These are phyloP conservation scores for Scenedesmus sp. DNA, from an alignment of 163 green algal species.

Conservation along the genomic window DNA sequence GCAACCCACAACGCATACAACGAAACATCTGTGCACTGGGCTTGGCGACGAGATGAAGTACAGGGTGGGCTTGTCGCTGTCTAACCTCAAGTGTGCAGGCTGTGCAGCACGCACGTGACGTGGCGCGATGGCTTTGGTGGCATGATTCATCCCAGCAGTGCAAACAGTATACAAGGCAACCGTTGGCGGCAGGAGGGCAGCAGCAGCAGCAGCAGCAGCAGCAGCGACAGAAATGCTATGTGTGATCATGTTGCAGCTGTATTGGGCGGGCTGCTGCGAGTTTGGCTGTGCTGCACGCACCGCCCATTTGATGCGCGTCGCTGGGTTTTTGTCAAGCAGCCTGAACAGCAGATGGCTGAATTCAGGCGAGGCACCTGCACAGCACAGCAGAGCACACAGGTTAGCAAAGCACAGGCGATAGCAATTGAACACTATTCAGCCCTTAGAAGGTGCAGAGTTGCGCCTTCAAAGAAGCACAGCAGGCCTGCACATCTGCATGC, in stretches of 20 bases:
- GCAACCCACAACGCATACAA: too few relatives aligned
- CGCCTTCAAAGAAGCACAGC: not conserved
- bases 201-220: too few relatives aligned
- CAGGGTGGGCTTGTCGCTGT: too few relatives aligned
- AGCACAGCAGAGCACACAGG: not conserved
- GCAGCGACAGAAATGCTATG: too few relatives aligned
- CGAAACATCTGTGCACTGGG: too few relatives aligned
- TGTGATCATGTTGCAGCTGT: not conserved
- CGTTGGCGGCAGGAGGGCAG: too few relatives aligned
- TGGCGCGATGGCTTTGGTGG: too few relatives aligned
- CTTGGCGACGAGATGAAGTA: too few relatives aligned
- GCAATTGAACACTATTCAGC: not conserved
- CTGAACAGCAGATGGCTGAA: slow-evolving; percentile 83
- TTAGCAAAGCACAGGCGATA: not conserved
- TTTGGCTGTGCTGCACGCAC: slow-evolving; percentile 34
- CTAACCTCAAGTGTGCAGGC: too few relatives aligned
- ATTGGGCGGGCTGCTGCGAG: not conserved
- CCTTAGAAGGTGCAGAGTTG: not conserved
- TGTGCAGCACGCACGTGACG: too few relatives aligned
- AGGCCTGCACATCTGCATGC: not conserved
- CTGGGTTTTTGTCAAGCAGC: slow-evolving; percentile 91
- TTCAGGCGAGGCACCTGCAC: slow-evolving; percentile 68
- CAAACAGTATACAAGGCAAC: too few relatives aligned
- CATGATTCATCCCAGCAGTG: too few relatives aligned
- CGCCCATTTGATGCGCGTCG: slow-evolving; percentile 81